Base-by-base conservation (phyloP, 805 yeast genomes). In the Spathaspora boniae region DNA sequence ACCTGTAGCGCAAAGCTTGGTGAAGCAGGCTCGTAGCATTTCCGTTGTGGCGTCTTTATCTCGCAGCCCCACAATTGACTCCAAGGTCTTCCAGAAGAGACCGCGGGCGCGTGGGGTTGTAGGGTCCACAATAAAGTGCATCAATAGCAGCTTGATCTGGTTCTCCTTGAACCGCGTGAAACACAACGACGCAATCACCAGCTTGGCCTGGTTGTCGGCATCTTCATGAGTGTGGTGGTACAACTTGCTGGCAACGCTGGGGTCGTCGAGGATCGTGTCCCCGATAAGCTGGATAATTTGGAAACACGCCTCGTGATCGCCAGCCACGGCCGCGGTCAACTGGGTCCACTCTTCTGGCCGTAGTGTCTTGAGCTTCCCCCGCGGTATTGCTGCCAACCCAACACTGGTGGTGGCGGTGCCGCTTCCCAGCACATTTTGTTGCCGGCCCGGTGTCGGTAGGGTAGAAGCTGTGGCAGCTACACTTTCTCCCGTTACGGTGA, bases 241-340 rank as follows among this genome's bases (percentile, higher is more conserved):
- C 21, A 54, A 39, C 3, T 44, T 41, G 12, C 54, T 50, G 3
- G 54, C 56, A 7, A 43, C 31, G 8, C 38, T 34, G 4, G 68
- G 54, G 30, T 58, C 53, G 9, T 38, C 36, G 3, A 64, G 38
- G 22, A 66, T 48, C 19, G 43, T 45, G n/a, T 58, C 58, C 21
- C 59, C 49, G 9, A 61, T 41, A 6, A 65, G 51, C 18, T 54
- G 48, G 6, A 60, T 50, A 9, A 67, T 35, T 28, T 54, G 52
- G 24, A 44, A 38, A 37, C 65, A 61, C 28, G 63, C 66, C 15
- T 50, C 44, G 3, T 46, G 24, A 1, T 41, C 9, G 8, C 42
- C 46, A 41, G 50, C 50, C 1, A 63, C 62, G 14, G 60, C 41
- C 5, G 40, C 34, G 3, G 51, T 38, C n/a, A 66, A 46, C 36